A percentile compares a stretch with the other conserved stretches of the same genome.
These are phyloP conservation scores for Microglena sp. DNA, from an alignment of 139 green algal species.

Conservation along the genomic window DNA sequence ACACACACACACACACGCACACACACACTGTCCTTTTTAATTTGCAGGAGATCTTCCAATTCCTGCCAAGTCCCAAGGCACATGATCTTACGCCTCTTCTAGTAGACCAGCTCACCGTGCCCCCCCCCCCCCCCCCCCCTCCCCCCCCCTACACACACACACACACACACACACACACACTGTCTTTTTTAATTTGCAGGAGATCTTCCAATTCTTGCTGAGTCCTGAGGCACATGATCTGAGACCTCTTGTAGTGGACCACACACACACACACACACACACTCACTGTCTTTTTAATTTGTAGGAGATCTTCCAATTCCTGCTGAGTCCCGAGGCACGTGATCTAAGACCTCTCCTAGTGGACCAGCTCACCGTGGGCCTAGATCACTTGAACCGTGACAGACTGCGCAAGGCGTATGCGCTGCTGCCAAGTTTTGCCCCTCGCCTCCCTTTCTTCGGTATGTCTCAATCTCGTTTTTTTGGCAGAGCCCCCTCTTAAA, in stretches of 20 bases:
- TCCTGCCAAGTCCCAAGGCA: constrained; percentile 60
- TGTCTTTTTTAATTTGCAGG: too few relatives aligned
- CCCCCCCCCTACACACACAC: too few relatives aligned
- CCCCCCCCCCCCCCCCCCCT: not conserved
- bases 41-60: constrained; percentile 47
- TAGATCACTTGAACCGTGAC: constrained; percentile 58
- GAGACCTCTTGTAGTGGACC: constrained; percentile 56
- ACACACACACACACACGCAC: not conserved
- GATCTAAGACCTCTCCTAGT: constrained; percentile 61
- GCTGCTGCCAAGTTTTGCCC: not conserved
- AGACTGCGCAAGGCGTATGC: constrained; percentile 25
- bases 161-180: too few relatives aligned
- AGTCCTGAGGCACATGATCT: constrained; percentile 52
- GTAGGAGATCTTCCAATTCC: constrained; percentile 56
- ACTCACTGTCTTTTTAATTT: too few relatives aligned
- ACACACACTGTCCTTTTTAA: too few relatives aligned
- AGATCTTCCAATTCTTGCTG: constrained; percentile 61
- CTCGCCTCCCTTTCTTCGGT: too few relatives aligned
- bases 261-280: too few relatives aligned
- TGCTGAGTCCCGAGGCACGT: constrained; percentile 51
- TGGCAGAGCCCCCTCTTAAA: too few relatives aligned
- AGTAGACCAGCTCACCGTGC: too few relatives aligned
- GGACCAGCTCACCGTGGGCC: constrained; percentile 31
- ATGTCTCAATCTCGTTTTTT: too few relatives aligned
- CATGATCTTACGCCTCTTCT: constrained; percentile 56